A percentile compares a stretch with the other conserved stretches of the same genome.
These are phyloP conservation scores for Coniochaeta prunicola DNA, from an alignment of 2,329 filamentous ascomycete genomes.

Conservation along the genomic window DNA sequence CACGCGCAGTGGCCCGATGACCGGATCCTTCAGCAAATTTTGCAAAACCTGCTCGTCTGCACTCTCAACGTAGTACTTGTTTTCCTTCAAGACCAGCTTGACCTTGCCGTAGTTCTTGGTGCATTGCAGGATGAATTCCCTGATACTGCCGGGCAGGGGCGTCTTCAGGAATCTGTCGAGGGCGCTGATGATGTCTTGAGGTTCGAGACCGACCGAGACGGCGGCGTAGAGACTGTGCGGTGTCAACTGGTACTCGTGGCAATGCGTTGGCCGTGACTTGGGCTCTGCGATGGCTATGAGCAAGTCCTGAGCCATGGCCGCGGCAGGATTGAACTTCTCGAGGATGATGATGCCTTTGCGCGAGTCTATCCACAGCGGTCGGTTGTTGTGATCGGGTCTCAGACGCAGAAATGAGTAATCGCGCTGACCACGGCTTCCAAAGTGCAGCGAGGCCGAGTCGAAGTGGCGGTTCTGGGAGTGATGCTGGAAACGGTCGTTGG, in stretches of 20 bases:
- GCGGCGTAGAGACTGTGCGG: slow-evolving; percentile 92
- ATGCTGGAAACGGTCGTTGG: slow-evolving; percentile 37
- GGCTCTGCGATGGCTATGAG: slow-evolving; percentile 94
- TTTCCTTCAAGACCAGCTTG: slow-evolving; percentile 89
- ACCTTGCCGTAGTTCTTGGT: slow-evolving; percentile 93
- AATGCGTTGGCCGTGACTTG: slow-evolving; percentile 76
- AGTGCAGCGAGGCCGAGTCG: slow-evolving; percentile 22
- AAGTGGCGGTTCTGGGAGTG: slow-evolving; percentile 9
- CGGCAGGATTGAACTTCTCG: slow-evolving; percentile 87
- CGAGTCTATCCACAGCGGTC: slow-evolving; percentile 91
- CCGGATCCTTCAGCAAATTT: slow-evolving; percentile 73
- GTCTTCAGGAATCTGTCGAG: slow-evolving; percentile 87
- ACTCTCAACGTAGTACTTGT: slow-evolving; percentile 89
- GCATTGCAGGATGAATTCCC: slow-evolving; percentile 69
- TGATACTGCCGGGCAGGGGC: slow-evolving; percentile 72
- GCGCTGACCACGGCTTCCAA: slow-evolving; percentile 16
- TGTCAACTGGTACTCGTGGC: slow-evolving; percentile 91
- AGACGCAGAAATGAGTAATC: slow-evolving; percentile 79
- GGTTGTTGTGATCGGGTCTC: slow-evolving; percentile 82
- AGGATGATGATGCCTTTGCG: slow-evolving; percentile 80
- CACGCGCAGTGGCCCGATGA: slow-evolving; percentile 73
- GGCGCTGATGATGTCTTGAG: slow-evolving; percentile 82
- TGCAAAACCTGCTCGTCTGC: slow-evolving; percentile 82
- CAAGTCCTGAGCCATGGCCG: slow-evolving; percentile 85
- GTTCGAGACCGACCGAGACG: slow-evolving; percentile 86